Base-by-base conservation (phyloP, 1,284 basidiomycete species). In the Phellinidium pouzarii region DNA sequence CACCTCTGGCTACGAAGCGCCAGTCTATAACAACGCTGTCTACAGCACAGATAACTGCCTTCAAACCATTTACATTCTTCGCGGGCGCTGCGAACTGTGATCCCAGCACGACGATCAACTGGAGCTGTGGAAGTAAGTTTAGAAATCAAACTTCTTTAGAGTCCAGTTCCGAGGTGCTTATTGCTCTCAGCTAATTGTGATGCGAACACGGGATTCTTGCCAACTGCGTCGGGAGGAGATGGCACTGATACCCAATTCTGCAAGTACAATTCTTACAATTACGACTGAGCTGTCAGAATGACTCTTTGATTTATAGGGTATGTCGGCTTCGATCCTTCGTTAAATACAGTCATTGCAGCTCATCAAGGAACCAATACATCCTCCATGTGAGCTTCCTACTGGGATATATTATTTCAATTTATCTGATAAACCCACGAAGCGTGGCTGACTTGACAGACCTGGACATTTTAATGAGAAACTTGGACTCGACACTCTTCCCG, bases 171-270 rank as follows among this genome's bases (percentile, higher is more conserved):
- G 31, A 3, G 11, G 31, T 34, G 31, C 14, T 34, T 34, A 34
- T 14, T 11, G 25, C 37, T 49, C 26, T 53, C 44, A 80, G 79
- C 61, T 0, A 72, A 74, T 52, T 86, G 83, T 59, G 50, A 72
- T 25, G 75, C 72, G 5, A 82, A 80, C 59, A 60, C 77, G 0
- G 66, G 60, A 3, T 85, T 85, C 61, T 45, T 72, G 23, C 77
- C 80, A 0, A 65, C 78, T 2, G 82, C 80, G 7, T 71, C 79
- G 0, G 84, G 83, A 31, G 83, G 82, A 1, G 74, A 85, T 59
- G 80, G 80, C 0, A 55, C 60, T n/a, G 46, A 41, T 5, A 63
- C 71, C 1, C 82, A 83, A 60, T 80, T 66, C 52, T 76, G 73
- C 73, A 44, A 61, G 71, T 61, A 3, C n/a, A 45, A 20, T 12